Percentiles rank a stretch among this genome's conserved stretches.
phyloP scores from a whole-genome alignment of 352 stramenopile species.

The Globisporangium echinulatum region DNA sequence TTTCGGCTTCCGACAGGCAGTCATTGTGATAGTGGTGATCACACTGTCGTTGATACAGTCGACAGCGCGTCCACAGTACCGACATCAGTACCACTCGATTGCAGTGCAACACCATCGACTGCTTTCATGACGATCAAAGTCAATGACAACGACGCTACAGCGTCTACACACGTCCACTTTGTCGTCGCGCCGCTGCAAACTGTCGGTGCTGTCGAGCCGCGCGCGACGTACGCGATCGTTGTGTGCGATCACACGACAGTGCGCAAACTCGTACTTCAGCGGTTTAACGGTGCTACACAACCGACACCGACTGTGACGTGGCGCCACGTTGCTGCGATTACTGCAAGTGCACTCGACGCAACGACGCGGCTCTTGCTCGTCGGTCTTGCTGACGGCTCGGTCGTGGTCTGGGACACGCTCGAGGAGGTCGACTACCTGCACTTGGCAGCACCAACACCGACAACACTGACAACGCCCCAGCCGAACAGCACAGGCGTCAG shows the following conservation, averaged over 20 bases:
- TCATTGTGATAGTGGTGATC: too few relatives aligned
- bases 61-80: not conserved
- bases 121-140: conserved; percentile 8
- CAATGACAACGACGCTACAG: not conserved
- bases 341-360: conserved; percentile 24
- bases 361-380: conserved; percentile 45
- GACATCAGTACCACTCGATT: not conserved
- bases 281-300: conserved; percentile 6
- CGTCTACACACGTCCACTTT: not conserved
- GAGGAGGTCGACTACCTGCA: conserved; percentile 33
- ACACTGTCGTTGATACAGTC: too few relatives aligned
- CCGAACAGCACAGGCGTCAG: conserved; percentile 2
- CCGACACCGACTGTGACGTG: conserved; percentile 10
- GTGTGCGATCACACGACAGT: conserved; percentile 27
- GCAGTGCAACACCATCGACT: not conserved
- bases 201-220: not conserved
- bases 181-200: conserved; percentile 1
- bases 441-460: conserved; percentile 10
- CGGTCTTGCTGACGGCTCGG: conserved; percentile 34
- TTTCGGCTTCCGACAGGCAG: not conserved
- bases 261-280: conserved; percentile 19
- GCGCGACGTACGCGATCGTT: conserved; percentile 23
- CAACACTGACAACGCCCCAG: not conserved
- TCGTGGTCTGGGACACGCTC: conserved; percentile 51
- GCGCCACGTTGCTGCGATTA: conserved; percentile 34